Conservation (phyloP, 768 basidiomycete genomes). For the Tricholomella constricta region DNA sequence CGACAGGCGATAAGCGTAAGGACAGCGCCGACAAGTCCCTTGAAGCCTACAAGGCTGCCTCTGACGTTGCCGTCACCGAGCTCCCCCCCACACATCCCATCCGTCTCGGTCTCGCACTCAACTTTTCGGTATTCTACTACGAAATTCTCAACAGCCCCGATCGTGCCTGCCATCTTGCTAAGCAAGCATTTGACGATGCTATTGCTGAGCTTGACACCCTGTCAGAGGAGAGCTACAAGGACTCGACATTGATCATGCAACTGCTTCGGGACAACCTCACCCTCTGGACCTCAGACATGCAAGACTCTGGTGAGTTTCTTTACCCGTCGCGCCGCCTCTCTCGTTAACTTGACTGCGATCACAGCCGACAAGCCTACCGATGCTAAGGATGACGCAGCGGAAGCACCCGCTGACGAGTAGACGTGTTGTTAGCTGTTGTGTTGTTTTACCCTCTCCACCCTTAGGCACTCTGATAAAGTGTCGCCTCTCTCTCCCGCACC, state of each 20-base stretch:
- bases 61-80: slow-evolving; percentile 94
- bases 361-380: slow-evolving; percentile 71
- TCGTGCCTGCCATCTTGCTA: slow-evolving; percentile 97
- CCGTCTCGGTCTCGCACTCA: slow-evolving; percentile 96
- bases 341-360: slow-evolving; percentile 9
- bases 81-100: slow-evolving; percentile 97
- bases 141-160: slow-evolving; percentile 99
- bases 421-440: slow-evolving; percentile 27
- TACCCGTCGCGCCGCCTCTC: neutral
- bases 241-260: slow-evolving; percentile 97
- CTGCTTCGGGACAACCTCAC: slow-evolving; percentile 96
- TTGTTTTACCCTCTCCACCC: slow-evolving; percentile 18
- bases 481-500: slow-evolving; percentile 12
- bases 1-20: slow-evolving; percentile 96
- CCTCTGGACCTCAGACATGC: slow-evolving; percentile 98
- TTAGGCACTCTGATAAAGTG: slow-evolving; percentile 18
- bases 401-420: slow-evolving; percentile 68
- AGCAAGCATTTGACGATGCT: slow-evolving; percentile 98
- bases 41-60: slow-evolving; percentile 96
- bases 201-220: slow-evolving; percentile 99
- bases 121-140: slow-evolving; percentile 99
- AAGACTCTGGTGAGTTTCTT: slow-evolving; percentile 72
- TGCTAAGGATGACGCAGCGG: slow-evolving; percentile 65
- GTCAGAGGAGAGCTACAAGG: slow-evolving; percentile 99
- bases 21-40: slow-evolving; percentile 97